Conservation (phyloP, 495 filamentous ascomycete genomes). For the Hyaloscypha finlandica region DNA sequence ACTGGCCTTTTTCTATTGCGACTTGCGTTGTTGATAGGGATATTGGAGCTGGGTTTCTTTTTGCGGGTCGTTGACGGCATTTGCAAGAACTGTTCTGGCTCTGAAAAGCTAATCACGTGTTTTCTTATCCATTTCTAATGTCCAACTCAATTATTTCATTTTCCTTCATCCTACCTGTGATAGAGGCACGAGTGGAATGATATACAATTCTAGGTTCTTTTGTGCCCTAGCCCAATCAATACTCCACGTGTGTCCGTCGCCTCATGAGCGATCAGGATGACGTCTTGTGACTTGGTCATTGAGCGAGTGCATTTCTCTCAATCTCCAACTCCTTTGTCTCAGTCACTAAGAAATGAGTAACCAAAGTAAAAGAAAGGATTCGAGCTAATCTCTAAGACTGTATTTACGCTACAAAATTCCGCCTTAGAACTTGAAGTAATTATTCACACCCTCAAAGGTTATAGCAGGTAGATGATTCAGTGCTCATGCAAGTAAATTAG, state of each 20-base stretch:
- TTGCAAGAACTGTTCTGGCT: slow-evolving; percentile 33
- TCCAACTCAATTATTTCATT: slow-evolving; percentile 29
- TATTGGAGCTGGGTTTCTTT: slow-evolving; percentile 31
- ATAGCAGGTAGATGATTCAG: too few species aligned
- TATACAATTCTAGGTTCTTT: slow-evolving; percentile 15
- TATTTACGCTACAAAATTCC: too few species aligned
- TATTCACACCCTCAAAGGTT: too few species aligned
- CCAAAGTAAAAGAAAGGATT: not conserved
- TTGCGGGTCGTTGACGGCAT: slow-evolving; percentile 37
- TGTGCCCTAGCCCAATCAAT: slow-evolving; percentile 10
- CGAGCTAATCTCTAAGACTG: too few species aligned
- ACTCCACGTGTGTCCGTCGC: not conserved
- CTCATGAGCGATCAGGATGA: not conserved
- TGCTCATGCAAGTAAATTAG: not conserved
- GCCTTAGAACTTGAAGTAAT: too few species aligned
- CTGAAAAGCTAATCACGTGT: slow-evolving; percentile 35
- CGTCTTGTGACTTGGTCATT: not conserved
- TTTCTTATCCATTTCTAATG: slow-evolving; percentile 37
- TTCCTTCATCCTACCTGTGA: slow-evolving; percentile 22
- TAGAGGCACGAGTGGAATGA: slow-evolving; percentile 16
- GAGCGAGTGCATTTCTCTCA: not conserved
- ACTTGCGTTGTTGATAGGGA: slow-evolving; percentile 21
- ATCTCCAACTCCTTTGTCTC: not conserved
- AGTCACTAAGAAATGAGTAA: not conserved
- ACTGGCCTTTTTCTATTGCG: slow-evolving; percentile 17